Conservation (phyloP, 257 asterid genomes). For the Lycium barbarum region DNA sequence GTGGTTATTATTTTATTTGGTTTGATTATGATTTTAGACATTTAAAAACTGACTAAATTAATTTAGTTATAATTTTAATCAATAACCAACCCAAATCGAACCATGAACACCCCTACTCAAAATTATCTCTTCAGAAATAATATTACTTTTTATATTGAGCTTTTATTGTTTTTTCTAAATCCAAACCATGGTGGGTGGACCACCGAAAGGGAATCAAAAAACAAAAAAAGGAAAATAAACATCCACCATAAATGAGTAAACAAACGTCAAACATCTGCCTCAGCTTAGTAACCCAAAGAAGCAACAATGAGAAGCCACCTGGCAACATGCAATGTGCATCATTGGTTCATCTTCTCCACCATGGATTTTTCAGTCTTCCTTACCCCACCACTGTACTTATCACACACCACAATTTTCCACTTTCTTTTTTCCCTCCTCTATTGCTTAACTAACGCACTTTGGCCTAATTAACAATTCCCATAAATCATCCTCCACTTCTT, state of each 20-base stretch:
- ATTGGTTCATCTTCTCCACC: constrained; percentile 44
- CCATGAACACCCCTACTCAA: no score
- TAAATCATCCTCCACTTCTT: background rate
- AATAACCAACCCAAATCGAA: no score
- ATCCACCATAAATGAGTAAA: constrained; percentile 4
- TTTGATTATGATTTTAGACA: no score
- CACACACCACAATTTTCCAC: constrained; percentile 10
- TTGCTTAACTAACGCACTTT: background rate
- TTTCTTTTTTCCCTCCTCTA: background rate
- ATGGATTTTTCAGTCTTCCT: constrained; percentile 44
- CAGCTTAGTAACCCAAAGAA: constrained; percentile 31
- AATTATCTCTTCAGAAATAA: no score
- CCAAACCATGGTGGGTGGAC: background rate
- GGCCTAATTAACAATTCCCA: background rate
- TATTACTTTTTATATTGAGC: no score
- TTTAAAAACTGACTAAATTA: no score
- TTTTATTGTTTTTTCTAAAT: no score
- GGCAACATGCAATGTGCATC: constrained; percentile 48
- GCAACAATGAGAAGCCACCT: constrained; percentile 48
- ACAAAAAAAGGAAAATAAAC: background rate
- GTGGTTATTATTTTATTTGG: no score
- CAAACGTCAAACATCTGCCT: constrained; percentile 31
- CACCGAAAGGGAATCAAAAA: background rate
- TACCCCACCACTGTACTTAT: constrained; percentile 53
- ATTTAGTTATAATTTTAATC: no score